These are phyloP conservation scores for Strobilomyces echinocephalus DNA, from an alignment of 768 basidiomycete species.

Conservation along the genomic window DNA sequence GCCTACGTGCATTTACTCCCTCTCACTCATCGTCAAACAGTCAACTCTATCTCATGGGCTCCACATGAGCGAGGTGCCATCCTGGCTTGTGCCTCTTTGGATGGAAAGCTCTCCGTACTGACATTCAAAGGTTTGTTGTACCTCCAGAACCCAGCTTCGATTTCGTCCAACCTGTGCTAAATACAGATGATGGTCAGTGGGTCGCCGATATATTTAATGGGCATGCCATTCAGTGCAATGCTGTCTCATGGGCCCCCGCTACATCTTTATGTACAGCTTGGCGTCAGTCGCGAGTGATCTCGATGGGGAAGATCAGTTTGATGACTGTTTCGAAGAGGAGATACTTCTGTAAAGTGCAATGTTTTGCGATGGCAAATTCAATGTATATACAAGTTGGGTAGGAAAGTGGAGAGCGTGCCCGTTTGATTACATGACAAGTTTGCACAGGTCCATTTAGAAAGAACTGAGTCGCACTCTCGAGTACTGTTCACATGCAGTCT, in stretches of 20 bases:
- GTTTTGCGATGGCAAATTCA: too few species aligned
- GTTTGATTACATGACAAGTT: too few species aligned
- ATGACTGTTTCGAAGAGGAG: too few species aligned
- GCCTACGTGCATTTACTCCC: neutral
- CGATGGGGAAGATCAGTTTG: too few species aligned
- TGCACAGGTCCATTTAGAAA: too few species aligned
- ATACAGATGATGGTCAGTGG: constrained; percentile 90
- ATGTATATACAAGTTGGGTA: too few species aligned
- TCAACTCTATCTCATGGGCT: constrained; percentile 99
- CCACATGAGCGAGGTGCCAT: constrained; percentile 97
- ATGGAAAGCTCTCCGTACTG: constrained; percentile 94
- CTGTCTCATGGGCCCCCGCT: constrained; percentile 96
- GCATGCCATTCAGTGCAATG: constrained; percentile 94
- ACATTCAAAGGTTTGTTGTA: constrained; percentile 83
- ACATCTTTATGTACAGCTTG: too few species aligned
- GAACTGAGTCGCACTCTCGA: too few species aligned
- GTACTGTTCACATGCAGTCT: too few species aligned
- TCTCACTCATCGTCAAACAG: constrained; percentile 36
- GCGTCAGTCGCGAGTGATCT: too few species aligned
- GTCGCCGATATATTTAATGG: constrained; percentile 93
- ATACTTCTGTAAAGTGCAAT: too few species aligned
- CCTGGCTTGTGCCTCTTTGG: constrained; percentile 93
- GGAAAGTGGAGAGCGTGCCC: too few species aligned
- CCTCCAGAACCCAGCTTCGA: neutral
- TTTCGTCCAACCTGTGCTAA: neutral